Percentiles rank a stretch among this genome's conserved stretches.
Evolutionary conservation across 1,284 basidiomycete species (phyloP).

Genomic region (Laetiporus sulphureus): DNA sequence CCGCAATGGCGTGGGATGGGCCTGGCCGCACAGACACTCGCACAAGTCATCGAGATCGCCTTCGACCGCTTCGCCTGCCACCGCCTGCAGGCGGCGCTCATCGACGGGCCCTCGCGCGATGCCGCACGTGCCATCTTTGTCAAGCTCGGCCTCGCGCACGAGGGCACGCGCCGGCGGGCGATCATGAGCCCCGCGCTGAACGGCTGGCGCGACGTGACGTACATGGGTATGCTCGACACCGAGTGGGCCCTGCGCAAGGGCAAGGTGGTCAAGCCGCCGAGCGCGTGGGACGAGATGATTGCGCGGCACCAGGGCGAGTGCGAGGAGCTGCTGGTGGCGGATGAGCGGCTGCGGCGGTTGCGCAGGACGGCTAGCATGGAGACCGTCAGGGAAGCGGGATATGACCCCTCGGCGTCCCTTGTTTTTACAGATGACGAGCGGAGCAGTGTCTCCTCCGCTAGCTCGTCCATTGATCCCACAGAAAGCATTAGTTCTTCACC

Average conservation of each 20-base stretch:
- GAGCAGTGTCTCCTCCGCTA: not conserved
- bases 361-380: conserved; percentile 26
- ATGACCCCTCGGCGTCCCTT: not conserved
- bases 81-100: conserved; percentile 31
- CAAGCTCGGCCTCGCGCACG: conserved; percentile 42
- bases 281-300: conserved; percentile 60
- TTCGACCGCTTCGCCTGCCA: conserved; percentile 44
- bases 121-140: conserved; percentile 17
- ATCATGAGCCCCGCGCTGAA: conserved; percentile 34
- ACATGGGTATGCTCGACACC: conserved; percentile 53
- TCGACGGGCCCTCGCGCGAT: conserved; percentile 8
- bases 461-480: conserved; percentile 1
- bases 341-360: conserved; percentile 22
- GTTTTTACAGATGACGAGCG: not conserved
- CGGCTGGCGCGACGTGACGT: conserved; percentile 55
- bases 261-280: conserved; percentile 24
- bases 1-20: conserved; percentile 30
- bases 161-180: conserved; percentile 50
- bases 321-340: conserved; percentile 48
- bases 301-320: conserved; percentile 50
- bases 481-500: conserved; percentile 2
- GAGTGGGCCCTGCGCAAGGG: conserved; percentile 43
- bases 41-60: conserved; percentile 35
- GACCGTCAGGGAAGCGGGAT: conserved; percentile 19
- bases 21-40: conserved; percentile 38